These are phyloP conservation scores for Eleusine indica DNA, from an alignment of 176 grass and related monocot species.

Conservation along the genomic window DNA sequence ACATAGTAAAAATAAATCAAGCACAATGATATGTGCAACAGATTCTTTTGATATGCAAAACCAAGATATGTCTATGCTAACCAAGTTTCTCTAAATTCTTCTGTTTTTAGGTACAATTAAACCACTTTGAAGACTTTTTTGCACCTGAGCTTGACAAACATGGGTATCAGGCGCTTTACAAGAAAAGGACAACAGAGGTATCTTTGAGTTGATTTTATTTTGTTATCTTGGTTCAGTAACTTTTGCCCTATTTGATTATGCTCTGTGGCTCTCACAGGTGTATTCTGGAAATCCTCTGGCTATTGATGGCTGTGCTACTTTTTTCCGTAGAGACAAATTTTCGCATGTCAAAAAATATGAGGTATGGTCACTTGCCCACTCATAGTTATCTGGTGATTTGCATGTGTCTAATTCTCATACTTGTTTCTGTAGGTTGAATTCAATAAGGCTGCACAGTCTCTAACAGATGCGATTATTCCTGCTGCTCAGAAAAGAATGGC, in stretches of 20 bases:
- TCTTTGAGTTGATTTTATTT: constrained; percentile 15
- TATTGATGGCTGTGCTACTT: constrained; percentile 94
- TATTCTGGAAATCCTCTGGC: constrained; percentile 69
- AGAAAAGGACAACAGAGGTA: constrained; percentile 98
- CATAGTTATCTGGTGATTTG: constrained; percentile 29
- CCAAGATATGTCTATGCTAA: not conserved
- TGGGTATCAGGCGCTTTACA: constrained; percentile 98
- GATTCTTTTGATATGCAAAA: constrained; percentile 6
- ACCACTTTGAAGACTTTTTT: constrained; percentile 97
- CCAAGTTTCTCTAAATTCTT: constrained; percentile 30
- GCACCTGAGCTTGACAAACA: constrained; percentile 97
- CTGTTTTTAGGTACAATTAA: constrained; percentile 77
- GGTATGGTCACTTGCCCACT: constrained; percentile 49
- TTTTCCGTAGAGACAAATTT: constrained; percentile 99
- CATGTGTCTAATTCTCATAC: constrained; percentile 42
- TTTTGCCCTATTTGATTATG: constrained; percentile 29
- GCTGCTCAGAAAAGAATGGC: constrained; percentile 83
- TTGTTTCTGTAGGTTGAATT: constrained; percentile 86
- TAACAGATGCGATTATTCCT: constrained; percentile 89
- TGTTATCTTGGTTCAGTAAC: constrained; percentile 29
- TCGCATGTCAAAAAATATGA: constrained; percentile 99
- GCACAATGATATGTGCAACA: not conserved
- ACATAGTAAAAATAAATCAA: not conserved
- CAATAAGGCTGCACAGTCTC: constrained; percentile 98
- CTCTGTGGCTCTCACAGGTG: constrained; percentile 52